A percentile compares a stretch with the other conserved stretches of the same genome.
Evolutionary conservation across 805 yeast species (phyloP).

Genomic region (Phaffomyces antillensis): DNA sequence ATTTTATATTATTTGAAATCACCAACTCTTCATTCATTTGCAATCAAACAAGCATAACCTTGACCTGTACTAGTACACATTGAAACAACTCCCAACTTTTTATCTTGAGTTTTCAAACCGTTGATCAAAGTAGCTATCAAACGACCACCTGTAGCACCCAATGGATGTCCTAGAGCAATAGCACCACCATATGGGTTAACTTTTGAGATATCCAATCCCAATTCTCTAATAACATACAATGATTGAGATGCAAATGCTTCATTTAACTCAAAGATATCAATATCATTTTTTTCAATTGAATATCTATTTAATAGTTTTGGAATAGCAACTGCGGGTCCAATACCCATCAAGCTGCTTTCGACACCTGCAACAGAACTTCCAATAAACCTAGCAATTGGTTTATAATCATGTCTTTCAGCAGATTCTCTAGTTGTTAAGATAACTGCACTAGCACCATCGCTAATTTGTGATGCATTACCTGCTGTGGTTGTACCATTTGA

Average conservation of each 20-base stretch:
- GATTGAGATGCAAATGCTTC: slow-evolving; percentile 3
- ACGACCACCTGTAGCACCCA: slow-evolving; percentile 27
- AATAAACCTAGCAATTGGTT: slow-evolving; percentile 68
- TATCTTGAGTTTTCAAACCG: slow-evolving; percentile 25
- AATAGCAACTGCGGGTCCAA: slow-evolving; percentile 91
- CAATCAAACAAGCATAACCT: slow-evolving; percentile 31
- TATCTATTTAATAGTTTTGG: slow-evolving; percentile 63
- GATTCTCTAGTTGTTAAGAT: slow-evolving; percentile 72
- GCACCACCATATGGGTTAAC: slow-evolving; percentile 3
- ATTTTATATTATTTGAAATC: no score
- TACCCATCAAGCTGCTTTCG: slow-evolving; percentile 92
- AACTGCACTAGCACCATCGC: slow-evolving; percentile 90
- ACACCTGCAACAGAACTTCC: slow-evolving; percentile 77
- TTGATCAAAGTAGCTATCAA: slow-evolving; percentile 30
- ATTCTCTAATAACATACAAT: background rate
- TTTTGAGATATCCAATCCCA: background rate
- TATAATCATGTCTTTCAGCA: slow-evolving; percentile 63
- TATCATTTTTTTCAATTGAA: slow-evolving; percentile 51
- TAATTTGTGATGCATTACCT: slow-evolving; percentile 89
- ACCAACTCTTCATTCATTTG: slow-evolving; percentile 16
- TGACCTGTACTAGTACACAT: slow-evolving; percentile 38
- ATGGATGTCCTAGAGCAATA: slow-evolving; percentile 1
- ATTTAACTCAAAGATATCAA: slow-evolving; percentile 40
- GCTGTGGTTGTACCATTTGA: slow-evolving; percentile 77
- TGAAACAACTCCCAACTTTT: slow-evolving; percentile 30